Evolutionary conservation across 2,329 filamentous ascomycete genomes (phyloP), one percentile per base, ranked within the genome.

Genomic region (Fusarium begoniae): DNA sequence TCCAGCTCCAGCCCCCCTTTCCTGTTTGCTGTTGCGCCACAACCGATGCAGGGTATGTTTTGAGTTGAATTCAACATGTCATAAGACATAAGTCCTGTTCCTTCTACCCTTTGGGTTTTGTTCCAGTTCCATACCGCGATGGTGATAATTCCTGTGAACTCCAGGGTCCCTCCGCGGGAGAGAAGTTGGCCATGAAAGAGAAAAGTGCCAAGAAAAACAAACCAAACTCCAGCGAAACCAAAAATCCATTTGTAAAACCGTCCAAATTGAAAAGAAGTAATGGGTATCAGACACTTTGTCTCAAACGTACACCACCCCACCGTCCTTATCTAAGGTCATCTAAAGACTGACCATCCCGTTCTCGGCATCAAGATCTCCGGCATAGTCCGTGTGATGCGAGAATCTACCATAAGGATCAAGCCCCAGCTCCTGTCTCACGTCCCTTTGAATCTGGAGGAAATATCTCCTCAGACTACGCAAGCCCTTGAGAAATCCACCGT

Each of bases 401-500:
- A 75, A 68, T 62, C 79, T 70, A 18, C 80, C 79, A n/a, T 80
- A 78, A 44, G 80, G 75, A 41, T 82, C 83, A 43, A 90, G 76
- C 8, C 86, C 88, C 66, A 90, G 80, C 71, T 89, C 87, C 15
- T 81, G 80, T 57, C 88, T 83, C 38, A 96, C 88, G 72, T 98
- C 95, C 76, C 90, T 90, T 85, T 96, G 92, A 60, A 99, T 98
- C 63, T 91, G 90, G 77, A 95, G 87, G 78, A 99, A 97, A 81
- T 98, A 98, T 80, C 91, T 89, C 64, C 91, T 89, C 75, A 99
- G 84, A 7, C 91, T 94, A 58, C 92, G 87, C 66, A 99, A 83
- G 1, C 96, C 96, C 63, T 95, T 92, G 45, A 99, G 85, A 79
- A 98, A 99, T 1, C 96, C 96, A 35, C 91, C 89, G 76, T 99